phyloP scores from a whole-genome alignment of 2,329 filamentous ascomycete species.

The Trichoderma citrinoviride region DNA sequence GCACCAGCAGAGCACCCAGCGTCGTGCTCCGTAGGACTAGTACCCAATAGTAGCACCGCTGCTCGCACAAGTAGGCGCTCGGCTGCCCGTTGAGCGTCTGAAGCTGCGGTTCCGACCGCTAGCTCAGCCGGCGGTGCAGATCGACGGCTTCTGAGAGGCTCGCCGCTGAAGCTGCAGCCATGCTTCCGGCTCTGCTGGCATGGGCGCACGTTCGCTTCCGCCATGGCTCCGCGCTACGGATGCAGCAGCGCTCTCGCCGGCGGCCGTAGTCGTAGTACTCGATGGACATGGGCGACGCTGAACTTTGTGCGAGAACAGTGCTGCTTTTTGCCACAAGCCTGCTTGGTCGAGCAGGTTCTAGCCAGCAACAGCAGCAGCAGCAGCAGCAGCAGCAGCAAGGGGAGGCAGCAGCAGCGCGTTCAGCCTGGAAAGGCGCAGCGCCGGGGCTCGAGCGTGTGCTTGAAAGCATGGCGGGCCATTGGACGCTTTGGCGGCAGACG shows the following conservation, averaged over 20 bases:
- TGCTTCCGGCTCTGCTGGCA: slow-evolving; percentile 2
- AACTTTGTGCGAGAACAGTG: neutral
- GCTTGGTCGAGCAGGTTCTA: neutral
- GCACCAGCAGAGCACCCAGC: neutral
- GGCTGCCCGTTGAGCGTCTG: slow-evolving; percentile 11
- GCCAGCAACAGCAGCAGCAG: neutral
- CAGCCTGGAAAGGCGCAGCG: neutral
- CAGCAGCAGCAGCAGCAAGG: neutral
- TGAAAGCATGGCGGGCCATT: neutral
- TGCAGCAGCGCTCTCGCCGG: slow-evolving; percentile 8
- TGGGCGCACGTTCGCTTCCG: slow-evolving; percentile 12
- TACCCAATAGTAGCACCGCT: neutral
- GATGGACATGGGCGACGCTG: no score
- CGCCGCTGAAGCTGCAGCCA: slow-evolving; percentile 12
- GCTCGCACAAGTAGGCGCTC: neutral
- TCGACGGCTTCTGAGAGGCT: slow-evolving; percentile 14
- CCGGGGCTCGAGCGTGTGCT: no score
- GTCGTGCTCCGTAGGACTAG: neutral
- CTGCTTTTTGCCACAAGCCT: no score
- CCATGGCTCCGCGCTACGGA: slow-evolving; percentile 15
- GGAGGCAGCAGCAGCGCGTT: neutral
- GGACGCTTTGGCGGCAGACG: neutral
- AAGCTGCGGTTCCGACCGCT: slow-evolving; percentile 16
- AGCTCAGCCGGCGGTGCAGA: slow-evolving; percentile 18
- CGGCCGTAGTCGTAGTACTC: no score